These are phyloP conservation scores for Rosa rugosa DNA, from an alignment of 306 rosid species.

Conservation along the genomic window DNA sequence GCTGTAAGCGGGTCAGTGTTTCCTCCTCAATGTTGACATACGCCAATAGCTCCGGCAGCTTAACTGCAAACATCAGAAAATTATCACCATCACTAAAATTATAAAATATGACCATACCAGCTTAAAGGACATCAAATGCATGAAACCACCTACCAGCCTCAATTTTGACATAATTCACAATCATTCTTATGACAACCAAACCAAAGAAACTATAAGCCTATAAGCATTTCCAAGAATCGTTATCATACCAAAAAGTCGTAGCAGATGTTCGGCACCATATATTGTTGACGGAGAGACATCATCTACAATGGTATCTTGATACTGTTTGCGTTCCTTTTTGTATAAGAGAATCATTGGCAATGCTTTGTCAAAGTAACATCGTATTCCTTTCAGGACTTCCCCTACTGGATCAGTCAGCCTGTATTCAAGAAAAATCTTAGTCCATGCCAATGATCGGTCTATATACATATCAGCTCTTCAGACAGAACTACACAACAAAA, in stretches of 20 bases:
- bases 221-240: slow-evolving; percentile 14
- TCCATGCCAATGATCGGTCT: slow-evolving; percentile 24
- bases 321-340: slow-evolving; percentile 89
- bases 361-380: slow-evolving; percentile 90
- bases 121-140: background rate
- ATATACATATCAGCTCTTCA: slow-evolving; percentile 10
- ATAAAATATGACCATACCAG: background rate
- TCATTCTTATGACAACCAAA: slow-evolving; percentile 3
- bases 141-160: background rate
- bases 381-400: slow-evolving; percentile 85
- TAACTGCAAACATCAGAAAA: slow-evolving; percentile 70
- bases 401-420: slow-evolving; percentile 73
- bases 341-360: slow-evolving; percentile 87
- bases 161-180: background rate
- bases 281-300: slow-evolving; percentile 74
- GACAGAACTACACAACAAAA: slow-evolving; percentile 6
- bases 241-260: slow-evolving; percentile 89
- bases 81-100: background rate
- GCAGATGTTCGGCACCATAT: slow-evolving; percentile 94
- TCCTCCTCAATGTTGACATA: slow-evolving; percentile 94
- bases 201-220: slow-evolving; percentile 12
- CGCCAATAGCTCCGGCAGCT: slow-evolving; percentile 88
- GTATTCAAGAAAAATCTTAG: slow-evolving; percentile 33
- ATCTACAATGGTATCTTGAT: slow-evolving; percentile 51
- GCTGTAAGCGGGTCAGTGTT: slow-evolving; percentile 69